phyloP scores from a whole-genome alignment of 495 filamentous ascomycete species.

The Podospora fimiseda region DNA sequence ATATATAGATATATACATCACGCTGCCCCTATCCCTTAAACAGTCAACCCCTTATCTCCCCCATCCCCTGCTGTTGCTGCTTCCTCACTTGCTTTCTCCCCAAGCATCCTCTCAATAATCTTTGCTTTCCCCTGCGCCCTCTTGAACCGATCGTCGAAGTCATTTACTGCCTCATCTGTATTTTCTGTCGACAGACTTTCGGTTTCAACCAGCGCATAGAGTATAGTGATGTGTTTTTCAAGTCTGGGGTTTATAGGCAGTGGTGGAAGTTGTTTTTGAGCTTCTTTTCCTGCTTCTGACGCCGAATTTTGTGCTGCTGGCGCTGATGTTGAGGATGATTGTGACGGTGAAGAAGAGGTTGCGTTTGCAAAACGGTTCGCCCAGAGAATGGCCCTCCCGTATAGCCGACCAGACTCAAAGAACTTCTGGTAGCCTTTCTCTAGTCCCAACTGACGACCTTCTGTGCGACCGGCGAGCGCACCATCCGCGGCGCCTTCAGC shows the following conservation, averaged over 20 bases:
- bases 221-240: slow-evolving; percentile 60
- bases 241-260: slow-evolving; percentile 59
- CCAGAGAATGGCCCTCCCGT: slow-evolving; percentile 82
- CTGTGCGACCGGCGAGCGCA: slow-evolving; percentile 67
- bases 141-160: slow-evolving; percentile 79
- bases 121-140: slow-evolving; percentile 73
- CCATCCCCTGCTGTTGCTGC: not conserved
- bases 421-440: slow-evolving; percentile 94
- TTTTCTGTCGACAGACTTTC: slow-evolving; percentile 72
- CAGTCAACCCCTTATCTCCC: not conserved
- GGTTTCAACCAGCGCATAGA: slow-evolving; percentile 72
- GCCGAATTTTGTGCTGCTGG: not conserved
- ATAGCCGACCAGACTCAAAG: slow-evolving; percentile 66
- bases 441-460: slow-evolving; percentile 84
- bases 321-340: not conserved
- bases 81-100: slow-evolving; percentile 38
- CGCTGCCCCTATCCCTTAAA: not conserved
- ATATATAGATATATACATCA: not conserved
- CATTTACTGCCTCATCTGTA: slow-evolving; percentile 74
- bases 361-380: slow-evolving; percentile 34
- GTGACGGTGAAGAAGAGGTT: not conserved
- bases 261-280: slow-evolving; percentile 8
- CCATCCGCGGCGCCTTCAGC: slow-evolving; percentile 70
- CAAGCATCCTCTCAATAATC: slow-evolving; percentile 68
- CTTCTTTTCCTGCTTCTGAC: not conserved